A percentile compares a stretch with the other conserved stretches of the same genome.
Conservation (phyloP, 2,329 filamentous ascomycete species). For the Periconia sp. region DNA sequence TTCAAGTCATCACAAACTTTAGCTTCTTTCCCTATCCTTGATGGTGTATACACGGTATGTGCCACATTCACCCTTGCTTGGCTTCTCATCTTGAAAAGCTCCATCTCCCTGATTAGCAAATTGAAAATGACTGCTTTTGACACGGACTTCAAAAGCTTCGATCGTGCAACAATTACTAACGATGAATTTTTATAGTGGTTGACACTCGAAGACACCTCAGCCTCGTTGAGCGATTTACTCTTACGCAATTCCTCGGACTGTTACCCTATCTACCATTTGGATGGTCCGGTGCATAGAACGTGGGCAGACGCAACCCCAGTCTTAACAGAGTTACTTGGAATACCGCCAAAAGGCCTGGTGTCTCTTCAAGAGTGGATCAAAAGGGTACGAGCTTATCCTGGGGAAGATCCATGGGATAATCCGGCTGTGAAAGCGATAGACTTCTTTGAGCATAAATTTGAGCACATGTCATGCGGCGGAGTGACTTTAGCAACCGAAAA, state of each 20-base stretch:
- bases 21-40: conserved; percentile 45
- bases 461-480: conserved; percentile 51
- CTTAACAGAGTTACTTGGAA: conserved; percentile 30
- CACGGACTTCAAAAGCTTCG: not conserved
- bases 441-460: conserved; percentile 39
- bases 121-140: conserved; percentile 13
- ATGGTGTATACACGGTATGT: conserved; percentile 23
- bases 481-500: conserved; percentile 44
- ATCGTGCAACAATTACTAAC: too few relatives aligned
- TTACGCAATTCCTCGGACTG: too few relatives aligned
- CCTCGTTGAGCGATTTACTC: too few relatives aligned
- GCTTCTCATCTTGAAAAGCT: conserved; percentile 33
- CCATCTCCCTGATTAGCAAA: too few relatives aligned
- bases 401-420: conserved; percentile 21
- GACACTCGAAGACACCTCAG: too few relatives aligned
- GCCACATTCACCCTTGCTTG: conserved; percentile 20
- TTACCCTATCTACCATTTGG: conserved; percentile 47
- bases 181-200: too few relatives aligned
- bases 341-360: conserved; percentile 33
- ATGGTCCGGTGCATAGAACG: conserved; percentile 47
- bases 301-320: conserved; percentile 43
- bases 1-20: conserved; percentile 55
- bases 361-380: conserved; percentile 47
- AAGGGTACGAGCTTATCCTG: conserved; percentile 29
- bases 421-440: conserved; percentile 36